A percentile compares a stretch with the other conserved stretches of the same genome.
These are phyloP conservation scores for Delonix regia DNA, from an alignment of 306 rosid genomes.

Conservation along the genomic window DNA sequence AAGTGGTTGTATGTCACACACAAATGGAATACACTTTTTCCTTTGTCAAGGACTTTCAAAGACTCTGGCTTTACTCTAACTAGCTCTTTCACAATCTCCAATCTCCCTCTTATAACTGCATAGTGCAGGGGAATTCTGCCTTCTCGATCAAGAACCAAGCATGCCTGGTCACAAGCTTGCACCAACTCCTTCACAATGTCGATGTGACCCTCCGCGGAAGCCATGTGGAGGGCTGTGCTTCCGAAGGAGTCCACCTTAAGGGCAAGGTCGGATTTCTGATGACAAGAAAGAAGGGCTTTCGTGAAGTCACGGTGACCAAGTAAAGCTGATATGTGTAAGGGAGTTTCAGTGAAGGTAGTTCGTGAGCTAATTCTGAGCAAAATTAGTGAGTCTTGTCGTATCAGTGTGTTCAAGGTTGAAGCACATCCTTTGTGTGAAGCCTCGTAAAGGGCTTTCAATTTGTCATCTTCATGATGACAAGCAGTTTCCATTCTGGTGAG, in stretches of 20 bases:
- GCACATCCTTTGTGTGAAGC: neutral
- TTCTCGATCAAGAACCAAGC: neutral
- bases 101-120: neutral
- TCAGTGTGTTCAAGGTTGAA: too few relatives aligned
- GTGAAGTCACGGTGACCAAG: neutral
- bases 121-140: neutral
- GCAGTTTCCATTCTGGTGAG: too few relatives aligned
- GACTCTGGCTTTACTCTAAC: too few relatives aligned
- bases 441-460: too few relatives aligned
- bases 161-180: neutral
- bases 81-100: neutral
- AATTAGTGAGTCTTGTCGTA: too few relatives aligned
- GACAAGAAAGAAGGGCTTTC: neutral
- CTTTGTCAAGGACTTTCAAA: neutral
- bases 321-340: neutral
- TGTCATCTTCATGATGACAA: too few relatives aligned
- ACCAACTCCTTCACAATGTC: neutral
- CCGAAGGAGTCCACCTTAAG: neutral
- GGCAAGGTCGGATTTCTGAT: neutral
- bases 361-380: neutral
- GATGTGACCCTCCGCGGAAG: neutral
- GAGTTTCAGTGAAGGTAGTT: neutral
- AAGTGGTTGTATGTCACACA: slow-evolving; percentile 27
- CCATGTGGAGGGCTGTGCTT: neutral
- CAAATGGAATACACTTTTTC: slow-evolving; percentile 24